Conservation (phyloP, 768 basidiomycete species). For the Sutorius australiensis region DNA sequence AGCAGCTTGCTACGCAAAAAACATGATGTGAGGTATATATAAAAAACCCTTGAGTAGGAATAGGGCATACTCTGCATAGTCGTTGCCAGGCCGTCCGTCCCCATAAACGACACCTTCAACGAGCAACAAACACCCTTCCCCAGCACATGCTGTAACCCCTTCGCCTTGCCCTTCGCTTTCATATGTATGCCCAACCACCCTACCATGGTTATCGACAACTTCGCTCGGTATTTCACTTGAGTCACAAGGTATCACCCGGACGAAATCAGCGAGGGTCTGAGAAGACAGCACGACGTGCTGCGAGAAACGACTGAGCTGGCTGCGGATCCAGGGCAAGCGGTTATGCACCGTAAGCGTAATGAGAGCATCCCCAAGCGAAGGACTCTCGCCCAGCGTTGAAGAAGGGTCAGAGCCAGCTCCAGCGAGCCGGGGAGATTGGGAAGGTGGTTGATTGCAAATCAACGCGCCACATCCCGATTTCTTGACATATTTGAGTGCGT, state of each 20-base stretch:
- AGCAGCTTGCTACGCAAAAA: constrained; percentile 44
- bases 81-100: constrained; percentile 42
- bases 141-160: constrained; percentile 3
- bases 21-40: neutral
- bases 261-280: constrained; percentile 66
- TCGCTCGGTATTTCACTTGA: constrained; percentile 53
- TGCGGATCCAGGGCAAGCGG: constrained; percentile 58
- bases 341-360: constrained; percentile 60
- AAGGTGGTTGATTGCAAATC: neutral
- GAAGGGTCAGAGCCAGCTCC: neutral
- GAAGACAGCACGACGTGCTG: constrained; percentile 69
- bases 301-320: constrained; percentile 56
- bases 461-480: constrained; percentile 34
- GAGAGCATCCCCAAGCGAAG: constrained; percentile 39
- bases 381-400: neutral
- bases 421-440: neutral
- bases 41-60: neutral
- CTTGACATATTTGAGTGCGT: constrained; percentile 41
- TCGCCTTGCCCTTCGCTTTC: constrained; percentile 7
- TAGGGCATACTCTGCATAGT: constrained; percentile 54
- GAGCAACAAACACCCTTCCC: constrained; percentile 48
- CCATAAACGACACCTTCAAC: constrained; percentile 61
- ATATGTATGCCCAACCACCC: constrained; percentile 33
- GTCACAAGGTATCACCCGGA: constrained; percentile 55
- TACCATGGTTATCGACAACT: constrained; percentile 29